Conservation (phyloP, 2,329 filamentous ascomycete species). For the Dothideomycetes sp. region DNA sequence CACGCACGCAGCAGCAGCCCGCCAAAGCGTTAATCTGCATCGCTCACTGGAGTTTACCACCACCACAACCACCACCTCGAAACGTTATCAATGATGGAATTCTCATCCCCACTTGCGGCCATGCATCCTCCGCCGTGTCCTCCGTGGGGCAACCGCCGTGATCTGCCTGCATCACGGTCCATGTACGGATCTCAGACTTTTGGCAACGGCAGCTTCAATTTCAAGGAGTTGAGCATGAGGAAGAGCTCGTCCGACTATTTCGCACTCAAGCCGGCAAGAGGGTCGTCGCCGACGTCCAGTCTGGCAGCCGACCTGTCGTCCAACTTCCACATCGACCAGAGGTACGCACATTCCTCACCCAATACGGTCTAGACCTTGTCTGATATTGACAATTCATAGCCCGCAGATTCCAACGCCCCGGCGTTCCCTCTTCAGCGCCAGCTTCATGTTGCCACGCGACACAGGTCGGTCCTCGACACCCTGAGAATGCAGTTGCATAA, state of each 20-base stretch:
- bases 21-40: no score
- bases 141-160: slow-evolving; percentile 50
- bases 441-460: slow-evolving; percentile 42
- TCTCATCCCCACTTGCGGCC: slow-evolving; percentile 85
- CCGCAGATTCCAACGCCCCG: slow-evolving; percentile 74
- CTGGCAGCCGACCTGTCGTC: slow-evolving; percentile 90
- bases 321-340: slow-evolving; percentile 93
- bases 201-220: slow-evolving; percentile 59
- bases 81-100: slow-evolving; percentile 61
- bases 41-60: no score
- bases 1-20: no score
- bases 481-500: no score
- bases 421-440: slow-evolving; percentile 70
- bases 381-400: slow-evolving; percentile 42
- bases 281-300: slow-evolving; percentile 83
- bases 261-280: slow-evolving; percentile 56
- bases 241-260: slow-evolving; percentile 68
- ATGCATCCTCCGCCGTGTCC: slow-evolving; percentile 66
- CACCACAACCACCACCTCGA: no score
- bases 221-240: slow-evolving; percentile 65
- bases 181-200: slow-evolving; percentile 45
- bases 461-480: no score
- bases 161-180: slow-evolving; percentile 42
- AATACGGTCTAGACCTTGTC: slow-evolving; percentile 11
- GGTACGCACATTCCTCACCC: slow-evolving; percentile 47